phyloP scores from a whole-genome alignment of 192 early-diverging fungal species.

The Linnemannia hyalina region DNA sequence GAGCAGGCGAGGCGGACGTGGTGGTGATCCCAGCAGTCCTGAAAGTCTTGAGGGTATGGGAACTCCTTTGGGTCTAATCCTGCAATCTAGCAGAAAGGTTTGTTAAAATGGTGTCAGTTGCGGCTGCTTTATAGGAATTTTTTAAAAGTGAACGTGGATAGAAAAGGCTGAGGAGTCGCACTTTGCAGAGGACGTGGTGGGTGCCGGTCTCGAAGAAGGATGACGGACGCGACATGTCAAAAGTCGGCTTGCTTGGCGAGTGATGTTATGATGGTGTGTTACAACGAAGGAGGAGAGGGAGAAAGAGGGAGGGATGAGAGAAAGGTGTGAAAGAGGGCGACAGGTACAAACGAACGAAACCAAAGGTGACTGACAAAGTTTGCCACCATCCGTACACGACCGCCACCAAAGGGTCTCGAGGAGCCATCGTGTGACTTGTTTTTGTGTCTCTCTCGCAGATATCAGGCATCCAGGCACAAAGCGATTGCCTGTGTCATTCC shows the following conservation, averaged over 20 bases:
- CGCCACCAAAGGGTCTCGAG: background rate
- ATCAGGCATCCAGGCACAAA: background rate
- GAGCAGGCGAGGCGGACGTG: conserved; percentile 50
- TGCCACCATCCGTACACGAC: conserved; percentile 4
- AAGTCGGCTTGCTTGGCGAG: background rate
- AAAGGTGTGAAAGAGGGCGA: background rate
- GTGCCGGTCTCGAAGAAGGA: conserved; percentile 38
- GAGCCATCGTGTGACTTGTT: background rate
- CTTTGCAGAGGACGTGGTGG: conserved; percentile 44
- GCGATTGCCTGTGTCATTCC: background rate
- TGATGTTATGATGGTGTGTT: background rate
- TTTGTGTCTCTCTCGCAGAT: background rate
- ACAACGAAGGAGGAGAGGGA: background rate
- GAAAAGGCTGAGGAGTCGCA: background rate
- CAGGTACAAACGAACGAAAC: background rate
- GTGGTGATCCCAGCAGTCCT: conserved; percentile 40
- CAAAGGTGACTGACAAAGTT: background rate
- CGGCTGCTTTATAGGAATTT: background rate
- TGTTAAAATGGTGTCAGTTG: too few relatives aligned
- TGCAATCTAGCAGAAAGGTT: conserved; percentile 9
- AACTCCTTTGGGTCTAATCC: conserved; percentile 22
- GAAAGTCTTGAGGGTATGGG: conserved; percentile 24
- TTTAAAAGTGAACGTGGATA: background rate
- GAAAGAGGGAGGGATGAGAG: background rate
- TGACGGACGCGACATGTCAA: background rate